Base-by-base conservation (phyloP, 2,329 filamentous ascomycete genomes). In the Colletotrichum filicis region DNA sequence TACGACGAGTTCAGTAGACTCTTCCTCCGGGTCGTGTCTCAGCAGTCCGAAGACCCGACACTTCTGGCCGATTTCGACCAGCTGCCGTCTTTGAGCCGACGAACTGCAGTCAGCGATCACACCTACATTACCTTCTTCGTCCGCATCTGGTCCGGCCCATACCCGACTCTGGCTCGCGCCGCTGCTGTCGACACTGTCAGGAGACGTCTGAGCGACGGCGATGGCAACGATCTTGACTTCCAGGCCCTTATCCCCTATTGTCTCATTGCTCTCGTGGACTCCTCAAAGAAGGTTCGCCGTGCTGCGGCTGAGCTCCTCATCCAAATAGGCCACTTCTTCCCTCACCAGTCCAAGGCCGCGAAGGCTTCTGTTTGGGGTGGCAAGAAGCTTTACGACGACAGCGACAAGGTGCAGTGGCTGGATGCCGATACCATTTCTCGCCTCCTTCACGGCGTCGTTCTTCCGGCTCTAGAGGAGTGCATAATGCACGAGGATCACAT, bases 191-290 rank as follows among this genome's bases (percentile, higher is more conserved):
- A 92, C 53, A 87, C 91, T 78, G 88, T 91, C 16, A 90, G 91
- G 72, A 85, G 85, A 35, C 85, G 87, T 30, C 80, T 95, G 22
- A 89, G 89, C 66, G 81, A 83, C 11, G 82, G 83, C 16, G 86
- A 88, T 71, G 85, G 84, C 66, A 81, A 79, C 26, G 84, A 85
- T 24, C 79, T 89, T 8, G 93, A 98, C 79, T 87, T 95, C 61
- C 96, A 98, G 79, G 89, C 91, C 12, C 81, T 98, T 22, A 79
- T 98, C n/a, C 96, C 96, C 2, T 98, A 97, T 82, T 86, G 92
- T 37, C 84, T 98, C 58, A 86, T 89, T 49, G 93, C 93, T 26
- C 88, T 98, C 22, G 87, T 90, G 28, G 96, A 98, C 80, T 84
- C 91, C 5, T 94, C 94, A 1, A 91, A 92, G 74, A 91, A 91